Base-by-base conservation (phyloP, 768 basidiomycete genomes). In the Trametes gibbosa region DNA sequence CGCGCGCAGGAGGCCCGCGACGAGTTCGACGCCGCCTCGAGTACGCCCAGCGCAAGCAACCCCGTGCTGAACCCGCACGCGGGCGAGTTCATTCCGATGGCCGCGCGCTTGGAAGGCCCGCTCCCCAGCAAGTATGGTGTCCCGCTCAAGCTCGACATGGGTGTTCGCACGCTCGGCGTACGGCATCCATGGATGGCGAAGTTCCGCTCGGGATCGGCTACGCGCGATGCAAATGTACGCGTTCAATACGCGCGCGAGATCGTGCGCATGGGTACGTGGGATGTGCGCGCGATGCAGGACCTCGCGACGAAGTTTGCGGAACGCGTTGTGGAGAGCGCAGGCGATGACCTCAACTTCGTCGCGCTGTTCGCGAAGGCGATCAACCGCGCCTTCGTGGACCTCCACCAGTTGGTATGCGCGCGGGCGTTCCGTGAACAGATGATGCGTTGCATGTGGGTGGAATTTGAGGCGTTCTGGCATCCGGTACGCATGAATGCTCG, bases 401-500 rank as follows among this genome's bases (percentile, higher is more conserved):
- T 29, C 13, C 27, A 23, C 14, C 53, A 53, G 5, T 8, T 10
- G 14, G 8, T 25, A 9, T 47, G 23, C 48, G 50, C 53, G 27
- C 17, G 13, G 5, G 39, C 39, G 6, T 65, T 65, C 53, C 13
- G 35, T 9, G 14, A 23, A 6, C 37, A 47, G 1, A 43, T 65
- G 5, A 40, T 27, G 23, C 53, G 48, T 13, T 46, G 24, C 19
- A 25, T 55, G 7, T 55, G 48, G 54, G 12, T 21, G 16, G 61
- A 59, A 29, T 60, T 62, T 19, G 51, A 51, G 16, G 56, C 50
- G 12, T 56, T 58, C 41, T 65, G 63, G 63, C 10, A 59, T 6
- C 13, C 50, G 50, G 64, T 65, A 35, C 13, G 64, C 50, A 13
- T 39, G 23, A 3, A 5, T 12, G 14, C 35, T 43, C 21, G 32